Conservation (phyloP, 2,329 filamentous ascomycete genomes). For the Ceratocystis destructans region DNA sequence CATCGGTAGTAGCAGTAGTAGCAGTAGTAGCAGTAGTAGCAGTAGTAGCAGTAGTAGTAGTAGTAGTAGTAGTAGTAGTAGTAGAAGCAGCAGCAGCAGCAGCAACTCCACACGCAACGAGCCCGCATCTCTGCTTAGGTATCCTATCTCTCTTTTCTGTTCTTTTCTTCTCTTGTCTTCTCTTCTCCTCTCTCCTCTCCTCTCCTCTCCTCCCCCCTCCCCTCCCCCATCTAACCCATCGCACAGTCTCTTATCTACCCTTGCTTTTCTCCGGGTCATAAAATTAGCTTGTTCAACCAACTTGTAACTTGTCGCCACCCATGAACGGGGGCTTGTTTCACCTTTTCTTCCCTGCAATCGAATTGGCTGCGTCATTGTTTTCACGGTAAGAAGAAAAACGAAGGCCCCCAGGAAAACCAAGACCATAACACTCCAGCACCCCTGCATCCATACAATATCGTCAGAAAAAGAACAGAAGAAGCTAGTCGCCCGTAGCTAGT, state of each 20-base stretch:
- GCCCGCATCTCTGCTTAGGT: too few relatives aligned
- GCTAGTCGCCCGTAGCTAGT: not conserved
- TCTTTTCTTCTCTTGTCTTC: too few relatives aligned
- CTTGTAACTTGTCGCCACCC: not conserved
- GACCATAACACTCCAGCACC: not conserved
- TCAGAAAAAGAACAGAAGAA: not conserved
- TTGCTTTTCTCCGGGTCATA: not conserved
- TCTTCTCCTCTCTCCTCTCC: not conserved
- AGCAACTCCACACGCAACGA: not conserved
- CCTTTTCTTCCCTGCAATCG: not conserved
- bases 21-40: too few relatives aligned
- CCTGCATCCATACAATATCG: not conserved
- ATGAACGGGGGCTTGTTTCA: constrained; percentile 1
- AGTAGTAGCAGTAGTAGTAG: too few relatives aligned
- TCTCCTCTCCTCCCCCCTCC: not conserved
- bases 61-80: too few relatives aligned
- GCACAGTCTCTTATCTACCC: too few relatives aligned
- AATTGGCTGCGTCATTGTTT: not conserved
- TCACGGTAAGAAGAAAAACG: not conserved
- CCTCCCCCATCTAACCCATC: not conserved
- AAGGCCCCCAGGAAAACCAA: not conserved
- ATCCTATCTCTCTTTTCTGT: too few relatives aligned
- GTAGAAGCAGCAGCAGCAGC: not conserved
- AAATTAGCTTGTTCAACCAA: not conserved
- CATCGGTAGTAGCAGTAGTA: not conserved